phyloP scores from a whole-genome alignment of 345 rosid species.

The Populus deltoides region DNA sequence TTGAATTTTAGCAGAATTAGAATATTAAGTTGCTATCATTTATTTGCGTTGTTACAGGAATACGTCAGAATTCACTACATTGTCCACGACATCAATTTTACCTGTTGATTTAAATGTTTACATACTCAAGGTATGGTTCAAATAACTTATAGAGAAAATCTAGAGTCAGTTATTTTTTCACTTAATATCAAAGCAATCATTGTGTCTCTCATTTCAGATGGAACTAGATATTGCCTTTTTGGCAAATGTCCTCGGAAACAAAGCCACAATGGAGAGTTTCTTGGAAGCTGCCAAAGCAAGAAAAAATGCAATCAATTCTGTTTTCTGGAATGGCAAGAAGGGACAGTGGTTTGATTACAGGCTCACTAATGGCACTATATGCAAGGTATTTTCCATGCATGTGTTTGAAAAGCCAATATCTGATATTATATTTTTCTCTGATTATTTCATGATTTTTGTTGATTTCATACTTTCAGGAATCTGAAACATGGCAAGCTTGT shows the following conservation, averaged over 20 bases:
- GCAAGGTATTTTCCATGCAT: constrained; percentile 22
- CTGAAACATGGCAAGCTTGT: constrained; percentile 50
- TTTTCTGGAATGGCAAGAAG: constrained; percentile 69
- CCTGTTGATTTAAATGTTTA: constrained; percentile 85
- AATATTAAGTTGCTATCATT: neutral
- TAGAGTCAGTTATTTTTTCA: neutral
- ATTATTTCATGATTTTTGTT: neutral
- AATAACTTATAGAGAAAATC: neutral
- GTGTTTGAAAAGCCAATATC: neutral
- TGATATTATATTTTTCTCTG: neutral
- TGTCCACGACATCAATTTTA: constrained; percentile 68
- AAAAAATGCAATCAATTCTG: constrained; percentile 45
- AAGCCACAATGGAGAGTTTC: constrained; percentile 40
- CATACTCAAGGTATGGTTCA: constrained; percentile 52
- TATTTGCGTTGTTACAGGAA: constrained; percentile 38
- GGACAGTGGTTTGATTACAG: constrained; percentile 97
- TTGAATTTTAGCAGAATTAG: neutral
- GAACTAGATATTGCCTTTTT: constrained; percentile 77
- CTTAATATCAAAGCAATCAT: neutral
- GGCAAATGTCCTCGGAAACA: constrained; percentile 53
- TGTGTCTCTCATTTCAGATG: constrained; percentile 51
- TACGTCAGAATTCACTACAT: constrained; percentile 51
- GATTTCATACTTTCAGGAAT: constrained; percentile 34
- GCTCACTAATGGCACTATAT: constrained; percentile 28
- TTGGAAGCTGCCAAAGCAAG: constrained; percentile 57